These are phyloP conservation scores for Botrytis galanthina DNA, from an alignment of 2,329 filamentous ascomycete species.

Conservation along the genomic window DNA sequence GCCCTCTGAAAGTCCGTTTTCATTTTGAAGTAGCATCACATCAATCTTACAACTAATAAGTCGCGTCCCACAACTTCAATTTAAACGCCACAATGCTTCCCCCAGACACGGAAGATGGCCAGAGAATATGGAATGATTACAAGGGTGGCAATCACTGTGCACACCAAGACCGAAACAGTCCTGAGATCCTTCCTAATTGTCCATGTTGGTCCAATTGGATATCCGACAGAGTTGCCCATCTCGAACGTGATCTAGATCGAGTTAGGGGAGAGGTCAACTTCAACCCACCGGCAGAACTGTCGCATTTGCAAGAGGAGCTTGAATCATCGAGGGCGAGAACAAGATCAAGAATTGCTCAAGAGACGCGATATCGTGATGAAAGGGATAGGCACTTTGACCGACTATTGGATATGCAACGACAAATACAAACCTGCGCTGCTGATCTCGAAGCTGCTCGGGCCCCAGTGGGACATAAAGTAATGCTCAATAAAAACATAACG, in stretches of 20 bases:
- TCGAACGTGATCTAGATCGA: background rate
- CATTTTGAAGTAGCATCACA: background rate
- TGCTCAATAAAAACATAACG: background rate
- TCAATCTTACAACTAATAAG: background rate
- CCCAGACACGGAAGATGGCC: background rate
- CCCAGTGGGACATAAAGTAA: background rate
- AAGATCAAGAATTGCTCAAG: conserved; percentile 5
- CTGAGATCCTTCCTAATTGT: background rate
- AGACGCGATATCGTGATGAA: conserved; percentile 9
- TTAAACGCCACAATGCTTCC: background rate
- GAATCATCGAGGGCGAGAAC: conserved; percentile 4
- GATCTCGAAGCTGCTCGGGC: conserved; percentile 13
- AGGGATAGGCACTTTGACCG: conserved; percentile 18
- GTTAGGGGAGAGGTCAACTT: background rate
- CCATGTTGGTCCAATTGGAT: conserved; percentile 10
- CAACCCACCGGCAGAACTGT: background rate
- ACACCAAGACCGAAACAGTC: background rate
- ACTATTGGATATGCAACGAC: conserved; percentile 12
- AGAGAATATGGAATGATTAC: conserved; percentile 6
- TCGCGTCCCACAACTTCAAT: background rate
- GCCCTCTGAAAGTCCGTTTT: background rate
- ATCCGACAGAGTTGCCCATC: background rate
- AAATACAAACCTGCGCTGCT: conserved; percentile 7
- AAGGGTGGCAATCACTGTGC: background rate
- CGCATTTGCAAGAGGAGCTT: background rate